Evolutionary conservation across 2,329 filamentous ascomycete species (phyloP).

Genomic region (Fusarium sp.): DNA sequence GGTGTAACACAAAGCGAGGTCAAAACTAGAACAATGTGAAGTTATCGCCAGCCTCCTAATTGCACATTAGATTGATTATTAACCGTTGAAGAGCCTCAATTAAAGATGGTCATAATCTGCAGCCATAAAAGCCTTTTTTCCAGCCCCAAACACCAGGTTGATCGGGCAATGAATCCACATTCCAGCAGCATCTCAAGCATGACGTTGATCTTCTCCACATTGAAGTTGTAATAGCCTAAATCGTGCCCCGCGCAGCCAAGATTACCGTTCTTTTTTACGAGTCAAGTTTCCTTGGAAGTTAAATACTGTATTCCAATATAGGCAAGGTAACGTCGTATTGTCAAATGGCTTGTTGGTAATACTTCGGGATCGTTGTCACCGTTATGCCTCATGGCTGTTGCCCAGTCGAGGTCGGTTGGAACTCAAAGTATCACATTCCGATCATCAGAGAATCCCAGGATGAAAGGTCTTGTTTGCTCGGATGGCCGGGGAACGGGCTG

Average conservation of each 20-base stretch:
- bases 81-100: background rate
- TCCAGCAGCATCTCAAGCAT: conserved; percentile 13
- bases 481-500: conserved; percentile 8
- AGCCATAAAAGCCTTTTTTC: background rate
- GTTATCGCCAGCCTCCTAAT: background rate
- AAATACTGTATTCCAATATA: background rate
- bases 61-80: background rate
- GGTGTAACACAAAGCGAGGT: conserved; percentile 14
- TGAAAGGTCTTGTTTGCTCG: background rate
- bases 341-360: background rate
- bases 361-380: conserved; percentile 2
- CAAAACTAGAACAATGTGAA: background rate
- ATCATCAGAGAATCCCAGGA: background rate
- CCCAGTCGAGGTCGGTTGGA: background rate
- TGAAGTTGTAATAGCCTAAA: conserved; percentile 28
- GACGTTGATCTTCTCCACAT: conserved; percentile 24
- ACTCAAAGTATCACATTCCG: conserved; percentile 25
- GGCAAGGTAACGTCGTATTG: background rate
- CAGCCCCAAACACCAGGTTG: background rate
- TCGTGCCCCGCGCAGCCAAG: background rate
- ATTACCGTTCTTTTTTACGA: background rate
- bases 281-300: background rate
- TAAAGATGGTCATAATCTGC: fast-evolving
- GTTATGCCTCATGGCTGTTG: conserved; percentile 27
- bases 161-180: conserved; percentile 13